Evolutionary conservation across 129 eudicot species (phyloP), one percentile per base, ranked within the genome.

Genomic region (Logfia minima): DNA sequence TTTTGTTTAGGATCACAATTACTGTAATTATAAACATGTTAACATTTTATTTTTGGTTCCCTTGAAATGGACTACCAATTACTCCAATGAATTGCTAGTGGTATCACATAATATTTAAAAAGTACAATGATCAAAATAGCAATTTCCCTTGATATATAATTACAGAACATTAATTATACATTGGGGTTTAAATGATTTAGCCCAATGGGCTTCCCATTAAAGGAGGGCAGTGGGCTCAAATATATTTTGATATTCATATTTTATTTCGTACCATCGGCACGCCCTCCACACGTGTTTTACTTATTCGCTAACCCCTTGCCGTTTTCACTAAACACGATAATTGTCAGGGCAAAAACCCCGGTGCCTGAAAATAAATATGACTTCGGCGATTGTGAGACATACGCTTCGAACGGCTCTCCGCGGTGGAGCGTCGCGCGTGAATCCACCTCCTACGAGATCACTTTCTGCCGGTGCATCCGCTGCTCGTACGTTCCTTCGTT

Each of bases 131-230:
- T 35, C 39, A 4, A 26, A 26, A 26, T 26, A 26, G 29, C 29
- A 26, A 24, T 24, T 24, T 24, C 26, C 1, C 26, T 24, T 24
- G 26, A 24, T 24, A 24, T 24, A n/a, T n/a, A n/a, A n/a, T n/a
- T n/a, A n/a, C n/a, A n/a, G n/a, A n/a, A n/a, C n/a, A n/a, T 0
- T 24, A 24, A 24, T 24, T 0, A 24, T 24, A 24, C 29, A 26
- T 32, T 5, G 43, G 52, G 43, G 8, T 10, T 11, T 2, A 43
- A 11, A 2, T 11, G 29, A 60, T 3, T 22, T 60, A 60, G 66
- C 66, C 66, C 66, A 60, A 22, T 60, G 66, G 66, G 66, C 66
- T 60, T 60, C 2, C 66, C 23, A 26, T 26, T 22, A 60, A 60
- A 14, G 29, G 29, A 26, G 29, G 29, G 29, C 29, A 26, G 18